Percentiles rank a stretch among this genome's conserved stretches.
Evolutionary conservation across 2,329 filamentous ascomycete species (phyloP).

Genomic region (Cladophialophora carrionii): DNA sequence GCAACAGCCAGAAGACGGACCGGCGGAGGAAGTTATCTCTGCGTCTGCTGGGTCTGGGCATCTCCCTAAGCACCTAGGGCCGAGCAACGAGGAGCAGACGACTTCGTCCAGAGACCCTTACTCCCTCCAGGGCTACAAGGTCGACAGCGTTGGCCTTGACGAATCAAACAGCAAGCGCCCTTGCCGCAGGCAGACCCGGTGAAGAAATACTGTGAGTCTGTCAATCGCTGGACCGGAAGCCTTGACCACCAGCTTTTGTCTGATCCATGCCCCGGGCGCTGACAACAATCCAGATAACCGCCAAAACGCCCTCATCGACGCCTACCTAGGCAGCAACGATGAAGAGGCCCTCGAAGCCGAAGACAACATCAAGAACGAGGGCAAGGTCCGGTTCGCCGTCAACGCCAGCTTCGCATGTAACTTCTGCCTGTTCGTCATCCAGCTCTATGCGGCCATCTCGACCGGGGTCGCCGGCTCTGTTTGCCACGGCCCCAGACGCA

Average conservation of each 20-base stretch:
- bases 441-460: slow-evolving; percentile 62
- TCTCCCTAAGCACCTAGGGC: background rate
- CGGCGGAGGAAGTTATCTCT: background rate
- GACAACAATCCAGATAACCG: slow-evolving; percentile 38
- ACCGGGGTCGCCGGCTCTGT: slow-evolving; percentile 65
- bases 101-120: background rate
- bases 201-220: slow-evolving; percentile 42
- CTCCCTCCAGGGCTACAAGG: background rate
- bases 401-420: slow-evolving; percentile 57
- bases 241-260: too few relatives aligned
- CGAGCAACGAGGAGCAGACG: too few relatives aligned
- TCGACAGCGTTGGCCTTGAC: background rate
- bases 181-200: slow-evolving; percentile 2
- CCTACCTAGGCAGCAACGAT: slow-evolving; percentile 60
- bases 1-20: background rate
- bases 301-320: slow-evolving; percentile 48
- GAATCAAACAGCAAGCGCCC: background rate
- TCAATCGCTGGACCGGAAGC: too few relatives aligned
- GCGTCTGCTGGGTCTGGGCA: background rate
- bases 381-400: slow-evolving; percentile 59
- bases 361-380: slow-evolving; percentile 56
- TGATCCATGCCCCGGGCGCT: too few relatives aligned
- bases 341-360: slow-evolving; percentile 58
- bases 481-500: slow-evolving; percentile 68
- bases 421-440: slow-evolving; percentile 60